Percentiles rank a stretch among this genome's conserved stretches.
Evolutionary conservation across 176 grass and related monocot genomes (phyloP).

Genomic region (Oryza rufipogon): DNA sequence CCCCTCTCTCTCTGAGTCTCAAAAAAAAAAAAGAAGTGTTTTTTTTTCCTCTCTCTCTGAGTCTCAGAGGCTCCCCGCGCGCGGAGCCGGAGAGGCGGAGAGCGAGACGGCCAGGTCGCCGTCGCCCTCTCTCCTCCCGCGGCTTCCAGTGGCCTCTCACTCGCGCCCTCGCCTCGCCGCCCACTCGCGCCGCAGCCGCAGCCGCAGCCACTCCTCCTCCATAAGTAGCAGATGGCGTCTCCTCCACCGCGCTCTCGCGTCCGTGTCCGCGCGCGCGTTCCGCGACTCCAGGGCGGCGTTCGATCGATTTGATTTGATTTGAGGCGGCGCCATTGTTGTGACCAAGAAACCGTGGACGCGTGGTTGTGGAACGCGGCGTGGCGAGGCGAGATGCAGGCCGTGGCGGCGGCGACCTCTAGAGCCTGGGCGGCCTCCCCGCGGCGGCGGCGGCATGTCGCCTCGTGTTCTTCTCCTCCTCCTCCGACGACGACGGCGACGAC

Average conservation of each 20-base stretch:
- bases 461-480: neutral
- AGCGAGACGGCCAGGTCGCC: neutral
- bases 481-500: no score
- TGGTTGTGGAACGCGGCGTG: neutral
- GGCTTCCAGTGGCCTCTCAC: neutral
- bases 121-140: neutral
- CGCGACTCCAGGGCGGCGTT: neutral
- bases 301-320: neutral
- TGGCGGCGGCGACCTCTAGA: constrained; percentile 21
- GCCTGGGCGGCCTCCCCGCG: no score
- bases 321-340: neutral
- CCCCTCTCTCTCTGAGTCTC: no score
- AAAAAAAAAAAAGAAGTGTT: no score
- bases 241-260: neutral
- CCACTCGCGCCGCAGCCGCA: neutral
- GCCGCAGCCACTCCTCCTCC: neutral
- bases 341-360: neutral
- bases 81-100: neutral
- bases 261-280: neutral
- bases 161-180: neutral
- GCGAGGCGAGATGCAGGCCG: constrained; percentile 52
- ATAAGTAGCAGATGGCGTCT: neutral
- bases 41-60: neutral
- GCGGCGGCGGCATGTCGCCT: constrained; percentile 19
- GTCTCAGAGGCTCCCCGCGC: neutral